phyloP scores from a whole-genome alignment of 176 grass and related monocot genomes.

The Triticum monococcum region DNA sequence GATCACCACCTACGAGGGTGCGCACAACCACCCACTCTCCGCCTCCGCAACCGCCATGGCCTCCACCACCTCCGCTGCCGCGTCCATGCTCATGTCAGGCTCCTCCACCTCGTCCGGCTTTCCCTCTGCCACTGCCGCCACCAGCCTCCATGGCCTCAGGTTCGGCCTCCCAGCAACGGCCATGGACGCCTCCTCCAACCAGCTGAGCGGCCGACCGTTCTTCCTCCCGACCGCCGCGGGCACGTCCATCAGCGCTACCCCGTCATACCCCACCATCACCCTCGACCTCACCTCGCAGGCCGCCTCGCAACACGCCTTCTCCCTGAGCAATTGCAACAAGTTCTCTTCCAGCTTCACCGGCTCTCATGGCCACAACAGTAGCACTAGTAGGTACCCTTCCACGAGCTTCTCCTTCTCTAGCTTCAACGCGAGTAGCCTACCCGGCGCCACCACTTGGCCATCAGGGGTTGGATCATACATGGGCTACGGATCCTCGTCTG shows the following conservation, averaged over 20 bases:
- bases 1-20: constrained; percentile 93
- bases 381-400: constrained; percentile 48
- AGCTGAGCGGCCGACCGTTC: background rate
- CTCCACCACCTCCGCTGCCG: constrained; percentile 82
- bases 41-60: constrained; percentile 81
- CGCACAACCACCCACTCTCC: constrained; percentile 76
- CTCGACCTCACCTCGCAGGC: constrained; percentile 76
- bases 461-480: constrained; percentile 25
- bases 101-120: constrained; percentile 46
- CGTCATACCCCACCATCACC: constrained; percentile 78
- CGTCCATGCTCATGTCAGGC: constrained; percentile 72
- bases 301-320: constrained; percentile 36
- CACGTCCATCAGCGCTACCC: constrained; percentile 51
- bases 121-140: background rate
- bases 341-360: constrained; percentile 34
- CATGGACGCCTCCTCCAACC: background rate
- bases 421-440: constrained; percentile 33
- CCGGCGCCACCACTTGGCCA: constrained; percentile 38
- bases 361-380: background rate
- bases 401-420: constrained; percentile 73
- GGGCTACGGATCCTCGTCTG: constrained; percentile 32
- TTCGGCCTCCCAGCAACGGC: constrained; percentile 25
- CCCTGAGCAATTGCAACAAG: constrained; percentile 31
- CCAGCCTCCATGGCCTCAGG: constrained; percentile 28
- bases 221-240: constrained; percentile 40